Evolutionary conservation across 495 filamentous ascomycete species (phyloP), one percentile per base, ranked within the genome.

Genomic region (Aspergillus incahuasiensis): DNA sequence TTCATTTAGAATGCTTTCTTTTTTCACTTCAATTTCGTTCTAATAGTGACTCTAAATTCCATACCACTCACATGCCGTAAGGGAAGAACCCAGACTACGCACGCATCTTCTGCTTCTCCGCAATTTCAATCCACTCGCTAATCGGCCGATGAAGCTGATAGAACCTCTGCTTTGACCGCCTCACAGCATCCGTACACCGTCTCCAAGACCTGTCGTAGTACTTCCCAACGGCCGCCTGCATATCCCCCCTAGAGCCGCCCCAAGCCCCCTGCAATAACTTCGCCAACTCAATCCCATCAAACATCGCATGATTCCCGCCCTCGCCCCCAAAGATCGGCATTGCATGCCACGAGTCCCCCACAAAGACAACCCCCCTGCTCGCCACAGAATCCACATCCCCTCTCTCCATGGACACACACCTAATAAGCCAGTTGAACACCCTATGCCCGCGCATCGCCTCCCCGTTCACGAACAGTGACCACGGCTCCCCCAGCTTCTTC

Each of bases 271-370:
- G n/a, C 18, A 39, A 40, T 12, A 39, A 18, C 52, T 19, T 44
- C 28, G 44, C 56, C 25, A 58, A 39, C 34, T 58, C 56, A 9
- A 58, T 44, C n/a, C 43, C 42, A 18, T 58, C 58, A 6, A 60
- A 40, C 8, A 60, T 30, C 30, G 58, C 58, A 48, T 56, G 58
- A 39, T 74, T 74, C 20, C 65, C 75, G 0, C 73, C 74, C 21
- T 73, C 54, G 1, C 74, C 68, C 4, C 70, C 72, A 9, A 78
- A 49, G 6, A 78, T 74, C 1, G 73, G 71, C 59, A 58, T 58
- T 12, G 67, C 68, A 54, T 75, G 74, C 44, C 62, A 68, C 9
- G 71, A 45, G 58, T 78, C 75, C 1, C 74, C 74, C 1, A 76
- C 43, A 15, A 71, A 64, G 7, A 72, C 54, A 5, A 70, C 57